Base-by-base conservation (phyloP, 257 asterid species). In the Solanum chmielewskii region DNA sequence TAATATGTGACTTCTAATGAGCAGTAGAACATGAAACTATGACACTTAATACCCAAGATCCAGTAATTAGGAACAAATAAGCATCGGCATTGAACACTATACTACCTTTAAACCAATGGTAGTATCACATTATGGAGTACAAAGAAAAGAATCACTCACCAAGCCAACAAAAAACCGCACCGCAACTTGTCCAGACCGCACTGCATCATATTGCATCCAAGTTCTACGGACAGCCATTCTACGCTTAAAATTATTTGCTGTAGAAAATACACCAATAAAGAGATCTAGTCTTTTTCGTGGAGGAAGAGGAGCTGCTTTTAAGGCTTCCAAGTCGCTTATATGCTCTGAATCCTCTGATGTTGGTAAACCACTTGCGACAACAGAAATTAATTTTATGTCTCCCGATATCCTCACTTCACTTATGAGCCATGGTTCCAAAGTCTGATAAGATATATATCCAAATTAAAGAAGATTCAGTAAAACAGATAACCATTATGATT, bases 181-280 rank as follows among this genome's bases (percentile, higher is more conserved):
- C 56, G 96, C 98, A 85, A 94, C 99, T 87, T 90, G 88, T 80
- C 99, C 98, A 69, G 98, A 91, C 18, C 97, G 96, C 85, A 95
- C 98, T 76, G 94, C 92, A 56, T 93, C 92, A 89, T 96, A 96
- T 90, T 97, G 99, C 98, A 97, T 96, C 99, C 99, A 97, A 9
- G 99, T 94, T 92, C 99, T 94, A 88, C 99, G 92, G 64, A 96
- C 99, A 31, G 99, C 98, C 99, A 97, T 97, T 92, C 99, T 91
- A 84, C 98, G 99, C 89, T 94, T 96, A 90, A 97, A 96, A 91
- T 96, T 97, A 92, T 97, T 97, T 83, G 99, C 93, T n/a, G 99
- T 97, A 73, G 99, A 97, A 88, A 97, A 93, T 49, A 96, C 95
- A 76, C 99, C 99, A 88, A 97, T 90, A 77, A 97, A 92, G 87